These are phyloP conservation scores for Periconia sp. DNA, from an alignment of 2,329 filamentous ascomycete genomes.

Conservation along the genomic window DNA sequence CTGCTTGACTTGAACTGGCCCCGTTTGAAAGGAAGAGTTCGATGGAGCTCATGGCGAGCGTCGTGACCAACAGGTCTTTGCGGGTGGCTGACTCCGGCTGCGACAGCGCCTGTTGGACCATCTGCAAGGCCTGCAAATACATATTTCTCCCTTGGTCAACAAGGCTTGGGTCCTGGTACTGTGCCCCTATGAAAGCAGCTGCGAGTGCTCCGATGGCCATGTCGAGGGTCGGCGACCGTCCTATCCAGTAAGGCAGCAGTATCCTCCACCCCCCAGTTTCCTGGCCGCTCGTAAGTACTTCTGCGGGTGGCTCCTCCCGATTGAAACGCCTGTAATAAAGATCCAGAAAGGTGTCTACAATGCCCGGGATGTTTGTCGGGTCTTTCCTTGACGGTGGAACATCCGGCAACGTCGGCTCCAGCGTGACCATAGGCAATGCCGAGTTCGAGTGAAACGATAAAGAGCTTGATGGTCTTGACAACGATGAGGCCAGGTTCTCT, in stretches of 20 bases:
- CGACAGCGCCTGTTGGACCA: slow-evolving; percentile 17
- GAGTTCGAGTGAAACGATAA: background rate
- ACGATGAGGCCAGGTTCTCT: background rate
- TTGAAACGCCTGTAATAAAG: slow-evolving; percentile 17
- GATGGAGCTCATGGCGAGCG: slow-evolving; percentile 20
- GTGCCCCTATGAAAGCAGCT: slow-evolving; percentile 18
- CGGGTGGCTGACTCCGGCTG: slow-evolving; percentile 8
- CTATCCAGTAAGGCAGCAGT: slow-evolving; percentile 18
- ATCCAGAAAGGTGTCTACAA: slow-evolving; percentile 19
- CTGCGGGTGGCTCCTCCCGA: slow-evolving; percentile 6
- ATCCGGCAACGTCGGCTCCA: slow-evolving; percentile 1
- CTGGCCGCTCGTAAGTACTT: slow-evolving; percentile 12
- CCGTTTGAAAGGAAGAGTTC: slow-evolving; percentile 23
- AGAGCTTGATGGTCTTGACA: background rate
- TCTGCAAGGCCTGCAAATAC: slow-evolving; percentile 19
- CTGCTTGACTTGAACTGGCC: slow-evolving; percentile 13
- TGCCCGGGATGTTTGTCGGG: slow-evolving; percentile 9
- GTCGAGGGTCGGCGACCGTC: slow-evolving; percentile 18
- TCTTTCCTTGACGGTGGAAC: slow-evolving; percentile 3
- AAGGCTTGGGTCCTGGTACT: slow-evolving; percentile 15
- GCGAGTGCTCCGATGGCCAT: slow-evolving; percentile 20
- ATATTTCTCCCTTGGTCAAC: slow-evolving; percentile 11
- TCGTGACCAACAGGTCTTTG: slow-evolving; percentile 18
- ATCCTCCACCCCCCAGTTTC: slow-evolving; percentile 20
- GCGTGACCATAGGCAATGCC: slow-evolving; percentile 4